A percentile compares a stretch with the other conserved stretches of the same genome.
These are phyloP conservation scores for Sarocladiaceae sp. DNA, from an alignment of 2,329 filamentous ascomycete species.

Conservation along the genomic window DNA sequence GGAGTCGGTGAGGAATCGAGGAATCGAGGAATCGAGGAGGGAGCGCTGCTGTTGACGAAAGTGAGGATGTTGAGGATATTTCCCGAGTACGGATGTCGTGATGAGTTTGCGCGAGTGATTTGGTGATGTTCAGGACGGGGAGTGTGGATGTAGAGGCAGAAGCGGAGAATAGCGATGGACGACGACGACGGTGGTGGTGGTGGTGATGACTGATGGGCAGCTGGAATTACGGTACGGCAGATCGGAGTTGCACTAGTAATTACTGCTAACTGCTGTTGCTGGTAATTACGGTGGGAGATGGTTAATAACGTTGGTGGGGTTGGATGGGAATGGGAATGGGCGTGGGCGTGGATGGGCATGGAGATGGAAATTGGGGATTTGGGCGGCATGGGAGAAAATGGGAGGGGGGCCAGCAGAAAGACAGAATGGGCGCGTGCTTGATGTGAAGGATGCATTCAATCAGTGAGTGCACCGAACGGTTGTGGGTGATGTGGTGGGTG, in stretches of 20 bases:
- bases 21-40: too few relatives aligned
- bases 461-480: not conserved
- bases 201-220: constrained; percentile 1
- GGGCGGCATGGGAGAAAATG: too few relatives aligned
- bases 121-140: constrained; percentile 4
- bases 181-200: constrained; percentile 7
- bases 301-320: not conserved
- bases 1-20: too few relatives aligned
- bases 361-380: not conserved
- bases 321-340: constrained; percentile 8
- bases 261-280: not conserved
- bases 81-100: too few relatives aligned
- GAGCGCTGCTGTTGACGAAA: too few relatives aligned
- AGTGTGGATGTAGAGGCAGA: constrained; percentile 3
- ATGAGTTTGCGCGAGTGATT: too few relatives aligned
- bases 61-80: constrained; percentile 4
- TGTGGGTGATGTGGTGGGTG: not conserved
- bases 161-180: constrained; percentile 4
- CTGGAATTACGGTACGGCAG: not conserved
- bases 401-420: too few relatives aligned
- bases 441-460: not conserved
- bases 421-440: not conserved
- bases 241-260: too few relatives aligned
- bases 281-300: not conserved
- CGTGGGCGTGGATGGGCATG: constrained; percentile 8